Conservation (phyloP, 495 filamentous ascomycete genomes). For the Symbiotaphrina buchneri region DNA sequence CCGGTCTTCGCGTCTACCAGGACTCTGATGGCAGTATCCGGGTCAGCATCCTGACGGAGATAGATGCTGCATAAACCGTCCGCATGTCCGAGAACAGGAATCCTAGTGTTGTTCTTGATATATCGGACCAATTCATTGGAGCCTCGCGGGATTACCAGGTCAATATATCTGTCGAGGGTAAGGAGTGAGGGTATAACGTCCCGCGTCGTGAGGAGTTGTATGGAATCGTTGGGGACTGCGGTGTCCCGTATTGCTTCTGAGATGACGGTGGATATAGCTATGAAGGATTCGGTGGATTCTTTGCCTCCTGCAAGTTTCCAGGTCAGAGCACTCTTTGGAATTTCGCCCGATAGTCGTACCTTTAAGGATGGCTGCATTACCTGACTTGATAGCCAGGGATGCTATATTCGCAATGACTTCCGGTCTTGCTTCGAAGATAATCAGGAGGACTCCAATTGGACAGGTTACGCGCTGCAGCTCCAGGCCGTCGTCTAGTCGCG, state of each 20-base stretch:
- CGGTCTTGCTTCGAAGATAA: constrained; percentile 94
- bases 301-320: constrained; percentile 40
- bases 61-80: constrained; percentile 88
- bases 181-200: constrained; percentile 75
- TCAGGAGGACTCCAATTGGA: constrained; percentile 86
- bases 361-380: constrained; percentile 93
- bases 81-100: constrained; percentile 90
- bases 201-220: constrained; percentile 82
- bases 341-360: constrained; percentile 17
- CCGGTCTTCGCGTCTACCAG: constrained; percentile 79
- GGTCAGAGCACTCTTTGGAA: not conserved
- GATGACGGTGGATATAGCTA: constrained; percentile 70
- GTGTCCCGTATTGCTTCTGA: constrained; percentile 54
- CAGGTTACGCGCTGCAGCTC: constrained; percentile 69
- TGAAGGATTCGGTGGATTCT: constrained; percentile 83
- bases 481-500: constrained; percentile 72
- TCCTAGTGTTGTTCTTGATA: constrained; percentile 76
- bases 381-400: constrained; percentile 90
- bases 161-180: constrained; percentile 62
- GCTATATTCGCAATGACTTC: constrained; percentile 99
- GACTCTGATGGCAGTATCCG: constrained; percentile 46
- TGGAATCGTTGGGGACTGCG: constrained; percentile 60
- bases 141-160: constrained; percentile 86
- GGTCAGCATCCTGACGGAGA: constrained; percentile 58
- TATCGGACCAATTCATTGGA: constrained; percentile 82